Evolutionary conservation across 2,329 filamentous ascomycete genomes (phyloP).

Genomic region (Ophiostoma australiae): DNA sequence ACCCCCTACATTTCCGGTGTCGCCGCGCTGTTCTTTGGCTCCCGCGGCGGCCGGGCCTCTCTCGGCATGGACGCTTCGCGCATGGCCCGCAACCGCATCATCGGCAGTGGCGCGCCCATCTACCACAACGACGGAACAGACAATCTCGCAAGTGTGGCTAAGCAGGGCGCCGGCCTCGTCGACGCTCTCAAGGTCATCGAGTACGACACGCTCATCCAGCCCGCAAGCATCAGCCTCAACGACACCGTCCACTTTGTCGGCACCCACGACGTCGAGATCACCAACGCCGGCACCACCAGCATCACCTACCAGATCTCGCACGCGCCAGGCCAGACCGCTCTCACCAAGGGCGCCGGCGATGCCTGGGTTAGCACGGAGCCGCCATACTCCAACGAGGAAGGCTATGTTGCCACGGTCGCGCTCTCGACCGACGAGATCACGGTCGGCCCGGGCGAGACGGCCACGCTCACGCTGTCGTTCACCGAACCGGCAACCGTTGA

Average conservation of each 20-base stretch:
- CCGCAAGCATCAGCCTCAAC: constrained; percentile 24
- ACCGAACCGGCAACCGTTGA: constrained; percentile 23
- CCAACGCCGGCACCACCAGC: constrained; percentile 14
- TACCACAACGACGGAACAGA: constrained; percentile 13
- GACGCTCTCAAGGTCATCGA: constrained; percentile 25
- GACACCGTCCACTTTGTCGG: constrained; percentile 25
- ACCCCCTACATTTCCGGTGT: constrained; percentile 20
- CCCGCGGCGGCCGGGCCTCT: not conserved
- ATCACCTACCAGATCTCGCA: constrained; percentile 22
- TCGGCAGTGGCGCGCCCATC: constrained; percentile 11
- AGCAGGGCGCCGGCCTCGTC: constrained; percentile 25
- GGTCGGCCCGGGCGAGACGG: not conserved
- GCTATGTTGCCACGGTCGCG: not conserved
- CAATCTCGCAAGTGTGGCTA: constrained; percentile 16
- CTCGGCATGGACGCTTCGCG: not conserved
- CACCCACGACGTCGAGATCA: constrained; percentile 18
- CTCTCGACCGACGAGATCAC: constrained; percentile 14
- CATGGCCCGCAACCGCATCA: constrained; percentile 15
- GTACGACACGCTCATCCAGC: constrained; percentile 17
- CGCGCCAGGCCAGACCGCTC: not conserved
- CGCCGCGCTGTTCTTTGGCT: constrained; percentile 16
- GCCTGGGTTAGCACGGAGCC: not conserved
- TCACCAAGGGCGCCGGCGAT: not conserved
- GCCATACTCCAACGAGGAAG: not conserved
- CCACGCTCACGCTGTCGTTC: not conserved